A percentile compares a stretch with the other conserved stretches of the same genome.
These are phyloP conservation scores for Mycena amicta DNA, from an alignment of 768 basidiomycete genomes.

Conservation along the genomic window DNA sequence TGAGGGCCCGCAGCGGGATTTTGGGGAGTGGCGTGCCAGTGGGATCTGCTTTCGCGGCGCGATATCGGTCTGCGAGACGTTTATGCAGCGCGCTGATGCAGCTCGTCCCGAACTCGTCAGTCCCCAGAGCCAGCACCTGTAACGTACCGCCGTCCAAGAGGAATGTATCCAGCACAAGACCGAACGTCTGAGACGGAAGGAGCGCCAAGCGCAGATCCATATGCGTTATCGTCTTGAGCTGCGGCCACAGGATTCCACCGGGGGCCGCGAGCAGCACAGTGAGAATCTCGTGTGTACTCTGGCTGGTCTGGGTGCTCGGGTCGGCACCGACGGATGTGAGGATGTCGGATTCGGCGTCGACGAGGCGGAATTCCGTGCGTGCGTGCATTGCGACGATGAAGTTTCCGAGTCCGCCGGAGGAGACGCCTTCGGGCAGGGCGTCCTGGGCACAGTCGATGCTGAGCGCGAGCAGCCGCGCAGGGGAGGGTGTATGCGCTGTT, in stretches of 20 bases:
- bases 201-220: background rate
- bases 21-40: background rate
- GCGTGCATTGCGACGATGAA: background rate
- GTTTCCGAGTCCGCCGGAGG: background rate
- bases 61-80: background rate
- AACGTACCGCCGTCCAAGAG: background rate
- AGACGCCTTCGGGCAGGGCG: no score
- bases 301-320: background rate
- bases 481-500: background rate
- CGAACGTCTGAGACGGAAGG: background rate
- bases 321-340: background rate
- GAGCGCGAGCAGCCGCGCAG: no score
- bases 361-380: background rate
- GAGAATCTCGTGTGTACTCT: no score
- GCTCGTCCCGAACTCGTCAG: background rate
- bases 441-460: no score
- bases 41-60: no score
- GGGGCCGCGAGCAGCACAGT: no score
- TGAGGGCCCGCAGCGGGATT: background rate
- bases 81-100: background rate
- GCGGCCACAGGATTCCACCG: background rate
- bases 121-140: background rate
- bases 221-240: background rate
- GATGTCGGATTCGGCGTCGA: background rate
- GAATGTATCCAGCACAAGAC: background rate